Conservation (phyloP, 331 rosid species). For the Rosa hybrid region DNA sequence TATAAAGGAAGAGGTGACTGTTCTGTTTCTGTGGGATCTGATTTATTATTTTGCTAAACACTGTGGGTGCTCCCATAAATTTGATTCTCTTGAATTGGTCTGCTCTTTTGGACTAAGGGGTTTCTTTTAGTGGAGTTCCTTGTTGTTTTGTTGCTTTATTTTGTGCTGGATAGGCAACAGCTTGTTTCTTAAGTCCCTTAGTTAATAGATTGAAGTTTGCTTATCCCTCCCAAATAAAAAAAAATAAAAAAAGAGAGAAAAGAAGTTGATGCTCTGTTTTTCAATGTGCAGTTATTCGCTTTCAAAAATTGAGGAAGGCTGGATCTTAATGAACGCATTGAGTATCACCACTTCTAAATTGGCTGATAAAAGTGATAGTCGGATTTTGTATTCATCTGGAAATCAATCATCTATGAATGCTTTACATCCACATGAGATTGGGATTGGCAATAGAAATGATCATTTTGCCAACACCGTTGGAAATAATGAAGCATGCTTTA, state of each 20-base stretch:
- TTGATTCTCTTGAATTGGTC: not conserved
- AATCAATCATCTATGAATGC: constrained; percentile 41
- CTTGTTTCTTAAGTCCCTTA: not conserved
- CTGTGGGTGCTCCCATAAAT: too few relatives aligned
- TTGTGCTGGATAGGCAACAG: not conserved
- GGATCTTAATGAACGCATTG: constrained; percentile 51
- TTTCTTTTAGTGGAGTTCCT: not conserved
- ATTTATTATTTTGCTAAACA: not conserved
- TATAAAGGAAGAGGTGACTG: not conserved
- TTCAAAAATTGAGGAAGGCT: constrained; percentile 47
- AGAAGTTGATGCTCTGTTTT: constrained; percentile 24
- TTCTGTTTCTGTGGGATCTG: not conserved
- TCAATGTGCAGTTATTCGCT: constrained; percentile 51
- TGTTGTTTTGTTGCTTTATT: not conserved
- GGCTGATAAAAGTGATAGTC: constrained; percentile 52
- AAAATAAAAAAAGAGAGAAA: not conserved
- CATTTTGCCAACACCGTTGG: constrained; percentile 34
- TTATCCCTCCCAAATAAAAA: not conserved
- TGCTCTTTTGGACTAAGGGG: too few relatives aligned
- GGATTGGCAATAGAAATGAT: constrained; percentile 38
- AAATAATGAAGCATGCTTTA: constrained; percentile 49
- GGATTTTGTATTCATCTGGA: constrained; percentile 47
- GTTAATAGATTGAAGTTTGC: not conserved
- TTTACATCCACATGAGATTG: constrained; percentile 37
- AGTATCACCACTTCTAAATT: constrained; percentile 40